These are phyloP conservation scores for Niebla homalea DNA, from an alignment of 495 filamentous ascomycete genomes.

Conservation along the genomic window DNA sequence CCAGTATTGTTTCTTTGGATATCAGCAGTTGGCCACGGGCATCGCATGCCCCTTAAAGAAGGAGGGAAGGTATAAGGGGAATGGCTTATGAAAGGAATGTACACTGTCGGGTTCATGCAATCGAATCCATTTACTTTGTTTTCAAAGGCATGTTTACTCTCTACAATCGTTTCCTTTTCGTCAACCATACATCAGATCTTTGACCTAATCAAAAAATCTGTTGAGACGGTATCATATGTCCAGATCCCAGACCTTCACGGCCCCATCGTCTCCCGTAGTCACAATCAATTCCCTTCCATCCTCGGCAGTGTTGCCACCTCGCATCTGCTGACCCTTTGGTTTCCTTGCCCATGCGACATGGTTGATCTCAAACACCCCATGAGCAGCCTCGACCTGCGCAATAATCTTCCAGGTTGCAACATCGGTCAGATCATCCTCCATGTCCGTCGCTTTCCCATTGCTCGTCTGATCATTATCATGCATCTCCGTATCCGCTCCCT, in stretches of 20 bases:
- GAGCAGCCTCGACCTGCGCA: conserved; percentile 51
- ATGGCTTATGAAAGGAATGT: no score
- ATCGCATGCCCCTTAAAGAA: no score
- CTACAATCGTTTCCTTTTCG: no score
- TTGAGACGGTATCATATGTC: conserved; percentile 1
- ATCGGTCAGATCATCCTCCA: conserved; percentile 11
- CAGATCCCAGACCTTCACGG: conserved; percentile 56
- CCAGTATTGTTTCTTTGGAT: no score
- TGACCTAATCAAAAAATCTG: no score
- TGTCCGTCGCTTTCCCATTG: neutral
- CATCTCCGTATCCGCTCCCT: neutral
- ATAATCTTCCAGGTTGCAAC: conserved; percentile 53
- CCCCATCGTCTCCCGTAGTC: conserved; percentile 70
- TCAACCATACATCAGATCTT: no score
- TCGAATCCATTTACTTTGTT: no score
- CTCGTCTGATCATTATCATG: neutral
- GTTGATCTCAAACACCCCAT: conserved; percentile 89
- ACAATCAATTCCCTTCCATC: conserved; percentile 58
- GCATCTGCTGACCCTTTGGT: neutral
- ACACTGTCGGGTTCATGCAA: no score
- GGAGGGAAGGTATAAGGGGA: no score
- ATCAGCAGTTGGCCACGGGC: no score
- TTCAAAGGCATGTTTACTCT: no score
- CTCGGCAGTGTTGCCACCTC: conserved; percentile 27
- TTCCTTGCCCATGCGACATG: conserved; percentile 58